phyloP scores from a whole-genome alignment of 352 stramenopile species.

The Pythium volutum region DNA sequence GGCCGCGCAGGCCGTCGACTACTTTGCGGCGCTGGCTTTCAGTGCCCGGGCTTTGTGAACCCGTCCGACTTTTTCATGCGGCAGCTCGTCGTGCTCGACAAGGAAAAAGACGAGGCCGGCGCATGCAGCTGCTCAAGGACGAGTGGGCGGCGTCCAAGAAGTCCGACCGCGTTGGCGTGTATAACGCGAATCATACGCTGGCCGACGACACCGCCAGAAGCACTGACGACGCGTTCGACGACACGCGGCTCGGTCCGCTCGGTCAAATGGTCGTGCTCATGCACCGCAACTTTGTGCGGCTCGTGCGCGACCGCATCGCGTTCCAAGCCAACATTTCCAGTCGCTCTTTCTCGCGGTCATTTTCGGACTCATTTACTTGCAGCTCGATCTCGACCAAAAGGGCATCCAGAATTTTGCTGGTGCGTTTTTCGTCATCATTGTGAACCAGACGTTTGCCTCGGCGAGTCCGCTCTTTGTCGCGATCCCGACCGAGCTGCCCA shows the following conservation, averaged over 20 bases:
- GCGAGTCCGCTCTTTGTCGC: constrained; percentile 14
- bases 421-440: constrained; percentile 39
- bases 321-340: constrained; percentile 27
- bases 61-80: constrained; percentile 68
- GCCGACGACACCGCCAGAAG: background rate
- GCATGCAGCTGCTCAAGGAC: constrained; percentile 21
- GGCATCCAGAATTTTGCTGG: constrained; percentile 37
- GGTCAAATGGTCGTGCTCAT: constrained; percentile 11
- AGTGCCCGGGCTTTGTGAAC: constrained; percentile 55
- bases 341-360: constrained; percentile 30
- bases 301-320: constrained; percentile 25
- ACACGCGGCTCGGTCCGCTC: background rate
- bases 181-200: too few relatives aligned
- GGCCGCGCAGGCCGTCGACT: constrained; percentile 38
- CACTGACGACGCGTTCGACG: background rate
- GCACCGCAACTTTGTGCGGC: constrained; percentile 21
- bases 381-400: constrained; percentile 27
- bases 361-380: constrained; percentile 25
- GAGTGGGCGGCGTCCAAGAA: constrained; percentile 16
- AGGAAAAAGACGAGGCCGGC: background rate
- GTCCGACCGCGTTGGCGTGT: too few relatives aligned
- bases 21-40: constrained; percentile 46
- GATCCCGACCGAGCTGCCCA: constrained; percentile 29
- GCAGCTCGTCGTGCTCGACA: constrained; percentile 34
- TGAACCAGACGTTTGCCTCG: constrained; percentile 47